These are phyloP conservation scores for Hibiscus trionum DNA, from an alignment of 345 rosid genomes.

Conservation along the genomic window DNA sequence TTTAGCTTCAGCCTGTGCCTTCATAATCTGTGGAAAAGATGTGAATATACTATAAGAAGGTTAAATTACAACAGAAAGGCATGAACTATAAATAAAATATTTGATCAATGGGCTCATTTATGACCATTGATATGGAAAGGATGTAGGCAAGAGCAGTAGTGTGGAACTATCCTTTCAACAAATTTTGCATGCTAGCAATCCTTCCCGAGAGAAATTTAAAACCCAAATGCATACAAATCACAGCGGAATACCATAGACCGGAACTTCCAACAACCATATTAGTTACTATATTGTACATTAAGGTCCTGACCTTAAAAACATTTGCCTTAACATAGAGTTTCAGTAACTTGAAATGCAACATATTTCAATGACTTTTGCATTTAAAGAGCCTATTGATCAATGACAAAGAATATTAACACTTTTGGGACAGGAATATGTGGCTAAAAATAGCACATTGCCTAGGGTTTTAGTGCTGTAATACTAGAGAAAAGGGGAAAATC, in stretches of 20 bases:
- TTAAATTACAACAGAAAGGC: background rate
- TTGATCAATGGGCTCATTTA: background rate
- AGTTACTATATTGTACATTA: background rate
- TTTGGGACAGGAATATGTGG: background rate
- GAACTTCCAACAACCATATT: background rate
- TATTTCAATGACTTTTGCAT: background rate
- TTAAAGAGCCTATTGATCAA: background rate
- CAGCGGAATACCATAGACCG: background rate
- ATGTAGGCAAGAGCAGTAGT: background rate
- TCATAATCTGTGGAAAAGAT: conserved; percentile 20
- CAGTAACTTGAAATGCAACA: background rate
- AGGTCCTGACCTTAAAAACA: background rate
- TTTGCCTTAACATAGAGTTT: background rate
- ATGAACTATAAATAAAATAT: background rate
- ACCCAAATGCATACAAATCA: background rate
- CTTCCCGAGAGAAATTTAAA: background rate
- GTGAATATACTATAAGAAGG: background rate
- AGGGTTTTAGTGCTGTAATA: background rate
- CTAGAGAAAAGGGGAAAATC: background rate
- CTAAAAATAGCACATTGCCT: background rate
- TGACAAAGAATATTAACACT: background rate
- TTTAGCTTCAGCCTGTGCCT: conserved; percentile 22
- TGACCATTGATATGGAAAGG: background rate
- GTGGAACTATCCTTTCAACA: no score
- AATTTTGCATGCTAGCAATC: no score